These are phyloP conservation scores for Eutrema japonicum DNA, from an alignment of 345 rosid species.

Conservation along the genomic window DNA sequence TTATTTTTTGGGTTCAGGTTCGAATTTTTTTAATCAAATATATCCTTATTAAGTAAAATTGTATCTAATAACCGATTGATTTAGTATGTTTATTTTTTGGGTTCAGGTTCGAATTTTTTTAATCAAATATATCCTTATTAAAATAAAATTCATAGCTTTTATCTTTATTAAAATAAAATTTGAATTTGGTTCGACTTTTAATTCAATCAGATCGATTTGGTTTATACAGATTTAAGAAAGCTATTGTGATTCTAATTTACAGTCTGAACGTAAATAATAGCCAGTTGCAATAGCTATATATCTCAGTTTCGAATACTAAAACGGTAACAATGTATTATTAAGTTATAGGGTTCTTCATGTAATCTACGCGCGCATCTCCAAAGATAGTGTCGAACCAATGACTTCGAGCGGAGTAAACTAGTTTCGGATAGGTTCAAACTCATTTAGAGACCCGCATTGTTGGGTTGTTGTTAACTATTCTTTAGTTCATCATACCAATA, in stretches of 20 bases:
- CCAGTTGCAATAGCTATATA: neutral
- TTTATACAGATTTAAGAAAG: neutral
- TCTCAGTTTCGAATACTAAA: neutral
- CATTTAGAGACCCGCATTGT: constrained; percentile 27
- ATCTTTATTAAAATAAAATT: neutral
- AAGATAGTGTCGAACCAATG: neutral
- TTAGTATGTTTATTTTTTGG: neutral
- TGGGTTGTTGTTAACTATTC: constrained; percentile 29
- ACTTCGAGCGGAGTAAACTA: constrained; percentile 16
- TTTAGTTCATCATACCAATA: constrained; percentile 31
- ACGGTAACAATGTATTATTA: neutral
- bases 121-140: neutral
- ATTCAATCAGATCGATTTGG: neutral
- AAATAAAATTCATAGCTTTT: neutral
- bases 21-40: too few species aligned
- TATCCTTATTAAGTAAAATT: neutral
- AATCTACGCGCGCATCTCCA: neutral
- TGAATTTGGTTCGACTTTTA: neutral
- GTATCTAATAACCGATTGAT: neutral
- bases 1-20: too few species aligned
- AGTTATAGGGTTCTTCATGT: neutral
- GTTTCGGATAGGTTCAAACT: constrained; percentile 21
- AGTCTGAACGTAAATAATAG: neutral
- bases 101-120: neutral
- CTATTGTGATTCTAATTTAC: neutral